Evolutionary conservation across 768 basidiomycete genomes (phyloP), one percentile per base, ranked within the genome.

Genomic region (Infundibulicybe gibba): DNA sequence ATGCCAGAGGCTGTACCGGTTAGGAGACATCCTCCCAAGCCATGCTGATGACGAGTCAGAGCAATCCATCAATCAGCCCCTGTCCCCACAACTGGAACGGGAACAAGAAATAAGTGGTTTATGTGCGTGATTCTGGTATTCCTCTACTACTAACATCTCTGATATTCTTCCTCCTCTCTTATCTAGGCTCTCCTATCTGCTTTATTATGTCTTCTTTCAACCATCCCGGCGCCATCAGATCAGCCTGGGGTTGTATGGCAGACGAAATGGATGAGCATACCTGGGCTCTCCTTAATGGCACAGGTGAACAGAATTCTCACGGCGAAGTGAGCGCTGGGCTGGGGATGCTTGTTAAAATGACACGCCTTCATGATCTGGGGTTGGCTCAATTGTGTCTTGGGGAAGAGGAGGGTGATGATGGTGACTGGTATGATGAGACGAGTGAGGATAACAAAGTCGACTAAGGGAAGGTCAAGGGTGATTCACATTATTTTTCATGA

Each of bases 31-130:
- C 1, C 69, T 90, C 1, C 74, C 76, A 3, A 75, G 80, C 19
- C 74, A 75, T 17, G 49, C 70, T 6, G 61, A 62, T 6, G 55
- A 62, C 51, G 50, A 67, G 10, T 52, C 50, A 5, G 53, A 47
- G 20, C 52, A 47, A 12, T 42, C 39, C 30, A 17, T 21, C 32
- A 44, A 51, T 38, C 48, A 55, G 48, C 55, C 55, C n/a, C 62
- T 71, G 6, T 54, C 61, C 6, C 70, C 73, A 1, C 67, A 68
- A 51, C 71, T 81, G 20, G 54, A 60, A 37, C 69, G 73, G 15
- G 88, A 91, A 58, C 87, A 88, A 53, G 66, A 74, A 45, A 75
- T 90, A 41, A 90, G 89, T 51, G 89, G 88, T 2, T 66, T 91
- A 47, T 91, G 88, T 90, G 60, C 45, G 85, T 71, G 15, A 33